These are phyloP conservation scores for Lactarius vividus DNA, from an alignment of 768 basidiomycete species.

Conservation along the genomic window DNA sequence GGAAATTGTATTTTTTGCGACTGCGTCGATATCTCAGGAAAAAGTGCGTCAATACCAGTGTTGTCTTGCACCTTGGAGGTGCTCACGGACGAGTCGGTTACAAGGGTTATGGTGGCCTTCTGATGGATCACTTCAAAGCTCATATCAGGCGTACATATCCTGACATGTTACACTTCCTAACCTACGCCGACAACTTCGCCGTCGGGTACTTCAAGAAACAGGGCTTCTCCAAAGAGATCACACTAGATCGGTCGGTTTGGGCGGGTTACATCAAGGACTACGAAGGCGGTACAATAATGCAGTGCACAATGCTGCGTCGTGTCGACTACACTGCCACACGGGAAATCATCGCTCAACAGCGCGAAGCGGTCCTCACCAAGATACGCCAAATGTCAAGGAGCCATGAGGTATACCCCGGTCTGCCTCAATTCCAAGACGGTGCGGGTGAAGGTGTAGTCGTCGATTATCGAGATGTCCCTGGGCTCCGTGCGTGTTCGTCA, in stretches of 20 bases:
- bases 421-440: conserved; percentile 70
- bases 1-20: conserved; percentile 98
- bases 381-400: conserved; percentile 84
- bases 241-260: conserved; percentile 87
- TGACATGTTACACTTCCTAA: conserved; percentile 90
- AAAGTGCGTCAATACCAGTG: conserved; percentile 57
- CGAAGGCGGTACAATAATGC: conserved; percentile 99
- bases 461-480: conserved; percentile 81
- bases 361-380: conserved; percentile 85
- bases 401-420: conserved; percentile 80
- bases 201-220: conserved; percentile 99
- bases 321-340: conserved; percentile 85
- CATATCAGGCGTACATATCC: conserved; percentile 84
- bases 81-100: conserved; percentile 3
- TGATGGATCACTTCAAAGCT: conserved; percentile 98
- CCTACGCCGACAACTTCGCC: conserved; percentile 98
- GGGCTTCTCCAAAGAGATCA: conserved; percentile 97
- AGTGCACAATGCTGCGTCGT: conserved; percentile 92
- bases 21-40: conserved; percentile 93
- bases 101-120: conserved; percentile 95
- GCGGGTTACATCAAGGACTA: conserved; percentile 99
- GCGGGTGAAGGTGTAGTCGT: conserved; percentile 49
- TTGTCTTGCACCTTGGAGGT: background rate
- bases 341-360: conserved; percentile 72
- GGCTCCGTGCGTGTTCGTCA: conserved; percentile 58